Conservation (phyloP, 192 early-diverging fungal species). For the Fimicolochytrium jonesii region DNA sequence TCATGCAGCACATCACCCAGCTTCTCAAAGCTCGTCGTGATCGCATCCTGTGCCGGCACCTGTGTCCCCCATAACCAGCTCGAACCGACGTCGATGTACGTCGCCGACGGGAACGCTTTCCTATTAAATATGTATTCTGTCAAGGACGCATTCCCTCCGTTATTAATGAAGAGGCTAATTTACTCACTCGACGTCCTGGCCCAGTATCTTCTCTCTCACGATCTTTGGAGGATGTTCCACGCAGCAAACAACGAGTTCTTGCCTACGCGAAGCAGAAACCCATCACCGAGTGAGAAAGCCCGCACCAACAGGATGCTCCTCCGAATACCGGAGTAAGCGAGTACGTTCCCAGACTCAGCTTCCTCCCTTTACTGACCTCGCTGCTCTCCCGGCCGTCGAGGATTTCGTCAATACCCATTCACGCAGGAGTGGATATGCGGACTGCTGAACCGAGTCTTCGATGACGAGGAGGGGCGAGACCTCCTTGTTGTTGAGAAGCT, state of each 20-base stretch:
- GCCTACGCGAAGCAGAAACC: neutral
- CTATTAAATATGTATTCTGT: neutral
- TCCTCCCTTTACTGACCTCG: neutral
- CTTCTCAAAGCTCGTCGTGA: neutral
- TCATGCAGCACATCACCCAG: neutral
- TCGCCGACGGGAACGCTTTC: neutral
- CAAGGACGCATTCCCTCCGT: too few species aligned
- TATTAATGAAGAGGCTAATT: too few species aligned
- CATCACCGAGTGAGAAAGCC: neutral
- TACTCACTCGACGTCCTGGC: neutral
- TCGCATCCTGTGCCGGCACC: too few species aligned
- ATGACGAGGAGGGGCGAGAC: constrained; percentile 13
- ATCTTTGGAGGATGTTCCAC: constrained; percentile 1
- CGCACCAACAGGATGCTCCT: neutral
- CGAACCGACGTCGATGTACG: neutral
- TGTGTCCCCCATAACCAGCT: constrained; percentile 1
- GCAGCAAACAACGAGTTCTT: constrained; percentile 1
- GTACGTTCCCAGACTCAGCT: neutral
- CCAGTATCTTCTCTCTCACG: neutral
- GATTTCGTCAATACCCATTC: neutral
- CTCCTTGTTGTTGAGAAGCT: constrained; percentile 7
- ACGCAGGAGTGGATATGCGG: neutral
- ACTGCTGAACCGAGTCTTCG: constrained; percentile 17
- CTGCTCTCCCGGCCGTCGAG: neutral
- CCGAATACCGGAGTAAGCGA: neutral